phyloP scores from a whole-genome alignment of 1,139 yeast genomes.

The Pichia sp. region DNA sequence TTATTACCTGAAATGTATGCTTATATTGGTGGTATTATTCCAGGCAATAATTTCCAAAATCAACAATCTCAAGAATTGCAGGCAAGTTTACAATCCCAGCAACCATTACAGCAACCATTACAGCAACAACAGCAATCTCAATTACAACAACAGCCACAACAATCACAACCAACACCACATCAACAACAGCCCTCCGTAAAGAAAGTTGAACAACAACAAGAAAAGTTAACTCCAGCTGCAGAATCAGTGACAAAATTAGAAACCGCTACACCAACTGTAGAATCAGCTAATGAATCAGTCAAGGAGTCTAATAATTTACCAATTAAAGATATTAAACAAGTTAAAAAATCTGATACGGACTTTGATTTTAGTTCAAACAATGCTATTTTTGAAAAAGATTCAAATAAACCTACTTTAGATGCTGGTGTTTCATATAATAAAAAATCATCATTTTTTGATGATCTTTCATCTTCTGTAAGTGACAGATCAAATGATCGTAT shows the following conservation, averaged over 20 bases:
- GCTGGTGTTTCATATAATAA: conserved; percentile 47
- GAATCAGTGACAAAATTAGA: background rate
- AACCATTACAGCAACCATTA: conserved; percentile 2
- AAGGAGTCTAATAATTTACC: too few relatives aligned
- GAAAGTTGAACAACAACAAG: background rate
- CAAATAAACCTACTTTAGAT: conserved; percentile 24
- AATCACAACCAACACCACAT: background rate
- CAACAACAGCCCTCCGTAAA: background rate
- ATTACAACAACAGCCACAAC: background rate
- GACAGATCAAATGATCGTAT: conserved; percentile 28
- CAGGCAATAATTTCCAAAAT: background rate
- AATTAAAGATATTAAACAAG: background rate
- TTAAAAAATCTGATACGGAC: conserved; percentile 31
- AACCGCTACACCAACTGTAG: background rate
- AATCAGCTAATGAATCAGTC: background rate
- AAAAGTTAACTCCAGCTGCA: background rate
- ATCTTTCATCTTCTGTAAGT: conserved; percentile 54
- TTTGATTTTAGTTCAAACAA: conserved; percentile 66
- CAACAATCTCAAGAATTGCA: background rate
- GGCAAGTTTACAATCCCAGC: background rate
- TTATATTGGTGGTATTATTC: background rate
- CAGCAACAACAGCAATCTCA: conserved; percentile 3
- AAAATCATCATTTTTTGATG: conserved; percentile 74
- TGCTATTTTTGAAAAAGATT: conserved; percentile 49
- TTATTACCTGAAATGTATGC: conserved; percentile 16